Conservation (phyloP, 768 basidiomycete species). For the Clavulina sp. region DNA sequence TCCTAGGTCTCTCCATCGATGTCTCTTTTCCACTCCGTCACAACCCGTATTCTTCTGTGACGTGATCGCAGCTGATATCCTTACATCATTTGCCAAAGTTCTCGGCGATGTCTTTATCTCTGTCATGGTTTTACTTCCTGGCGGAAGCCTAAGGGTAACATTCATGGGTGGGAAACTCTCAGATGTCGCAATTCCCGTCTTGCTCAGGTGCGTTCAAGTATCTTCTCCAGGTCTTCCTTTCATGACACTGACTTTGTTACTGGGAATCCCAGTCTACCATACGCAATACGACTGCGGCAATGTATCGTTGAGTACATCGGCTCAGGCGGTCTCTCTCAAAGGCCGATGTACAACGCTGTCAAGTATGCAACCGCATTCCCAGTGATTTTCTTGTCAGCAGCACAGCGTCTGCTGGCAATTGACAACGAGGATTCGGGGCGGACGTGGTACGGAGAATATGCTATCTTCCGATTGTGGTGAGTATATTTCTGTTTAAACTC, state of each 20-base stretch:
- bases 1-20: slow-evolving; percentile 52
- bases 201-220: slow-evolving; percentile 59
- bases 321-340: slow-evolving; percentile 41
- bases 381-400: slow-evolving; percentile 85
- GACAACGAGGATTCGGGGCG: slow-evolving; percentile 31
- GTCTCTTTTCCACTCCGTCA: slow-evolving; percentile 43
- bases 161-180: slow-evolving; percentile 45
- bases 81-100: slow-evolving; percentile 95
- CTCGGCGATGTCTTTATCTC: slow-evolving; percentile 89
- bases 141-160: slow-evolving; percentile 51
- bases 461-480: slow-evolving; percentile 72
- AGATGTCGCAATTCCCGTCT: slow-evolving; percentile 59
- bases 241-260: neutral
- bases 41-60: slow-evolving; percentile 72
- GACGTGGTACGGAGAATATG: slow-evolving; percentile 59
- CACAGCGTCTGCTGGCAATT: slow-evolving; percentile 63
- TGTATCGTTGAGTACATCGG: slow-evolving; percentile 68
- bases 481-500: slow-evolving; percentile 13
- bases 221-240: neutral
- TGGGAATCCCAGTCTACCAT: slow-evolving; percentile 46
- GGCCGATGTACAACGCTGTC: slow-evolving; percentile 75
- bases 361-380: slow-evolving; percentile 97
- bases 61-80: slow-evolving; percentile 83
- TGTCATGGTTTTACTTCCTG: slow-evolving; percentile 67
- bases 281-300: slow-evolving; percentile 83